Conservation (phyloP, 2,329 filamentous ascomycete genomes). For the Furcasterigmium sp. region DNA sequence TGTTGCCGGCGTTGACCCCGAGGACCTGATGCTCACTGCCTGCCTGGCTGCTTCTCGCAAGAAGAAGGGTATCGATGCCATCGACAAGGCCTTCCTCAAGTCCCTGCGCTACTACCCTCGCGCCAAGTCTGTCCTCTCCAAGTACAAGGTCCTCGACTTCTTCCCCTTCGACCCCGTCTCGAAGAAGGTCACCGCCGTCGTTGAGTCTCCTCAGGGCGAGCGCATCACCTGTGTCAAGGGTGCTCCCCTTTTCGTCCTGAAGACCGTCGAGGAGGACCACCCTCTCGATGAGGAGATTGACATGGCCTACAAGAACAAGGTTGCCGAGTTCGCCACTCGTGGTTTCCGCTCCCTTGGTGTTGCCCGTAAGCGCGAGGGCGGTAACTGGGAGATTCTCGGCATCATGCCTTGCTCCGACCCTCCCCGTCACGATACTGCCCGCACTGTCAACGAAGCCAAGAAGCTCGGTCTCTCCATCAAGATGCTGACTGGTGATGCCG, state of each 20-base stretch:
- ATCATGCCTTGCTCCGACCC: conserved; percentile 95
- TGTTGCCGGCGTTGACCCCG: conserved; percentile 73
- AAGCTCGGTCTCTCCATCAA: conserved; percentile 84
- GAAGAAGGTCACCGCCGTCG: conserved; percentile 84
- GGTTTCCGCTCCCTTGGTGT: conserved; percentile 93
- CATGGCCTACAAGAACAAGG: conserved; percentile 85
- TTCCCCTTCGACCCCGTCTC: conserved; percentile 87
- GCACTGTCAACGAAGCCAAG: conserved; percentile 88
- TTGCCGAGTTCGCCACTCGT: conserved; percentile 76
- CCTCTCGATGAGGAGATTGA: conserved; percentile 71
- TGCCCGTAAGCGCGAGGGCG: conserved; percentile 74
- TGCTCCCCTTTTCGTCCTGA: conserved; percentile 80
- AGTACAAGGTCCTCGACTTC: conserved; percentile 83
- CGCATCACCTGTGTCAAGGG: conserved; percentile 87
- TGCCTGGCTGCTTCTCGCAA: conserved; percentile 87
- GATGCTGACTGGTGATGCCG: conserved; percentile 93
- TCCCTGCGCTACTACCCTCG: conserved; percentile 75
- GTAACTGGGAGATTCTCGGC: conserved; percentile 84
- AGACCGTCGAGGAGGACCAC: conserved; percentile 82
- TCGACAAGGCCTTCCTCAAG: conserved; percentile 93
- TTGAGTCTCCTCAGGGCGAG: conserved; percentile 79
- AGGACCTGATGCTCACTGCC: conserved; percentile 89
- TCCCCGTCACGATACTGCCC: conserved; percentile 83
- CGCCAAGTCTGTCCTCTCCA: conserved; percentile 73
- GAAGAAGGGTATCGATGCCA: conserved; percentile 93